Evolutionary conservation across 371 early-diverging fungal genomes (phyloP).

Genomic region (Rhizopus delemar): DNA sequence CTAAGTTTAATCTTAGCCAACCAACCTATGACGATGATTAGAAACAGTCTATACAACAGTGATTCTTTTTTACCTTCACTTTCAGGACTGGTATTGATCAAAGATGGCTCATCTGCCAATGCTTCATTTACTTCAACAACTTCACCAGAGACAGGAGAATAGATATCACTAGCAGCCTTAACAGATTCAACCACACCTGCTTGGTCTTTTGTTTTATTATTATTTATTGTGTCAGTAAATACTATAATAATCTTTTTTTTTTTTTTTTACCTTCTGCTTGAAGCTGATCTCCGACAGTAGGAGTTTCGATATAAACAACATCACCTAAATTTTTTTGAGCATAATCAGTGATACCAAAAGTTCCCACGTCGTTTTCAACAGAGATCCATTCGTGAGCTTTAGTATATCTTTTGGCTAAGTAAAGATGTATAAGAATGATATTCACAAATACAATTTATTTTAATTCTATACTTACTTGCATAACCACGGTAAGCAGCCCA

Average conservation of each 20-base stretch:
- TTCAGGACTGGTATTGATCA: slow-evolving; percentile 82
- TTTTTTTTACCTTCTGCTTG: slow-evolving; percentile 57
- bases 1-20: slow-evolving; percentile 87
- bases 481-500: slow-evolving; percentile 43
- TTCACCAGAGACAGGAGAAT: slow-evolving; percentile 85
- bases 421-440: neutral
- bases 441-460: neutral
- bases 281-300: slow-evolving; percentile 62
- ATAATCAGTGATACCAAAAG: slow-evolving; percentile 91
- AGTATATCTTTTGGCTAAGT: slow-evolving; percentile 74
- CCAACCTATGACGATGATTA: slow-evolving; percentile 69
- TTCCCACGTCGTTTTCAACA: slow-evolving; percentile 73
- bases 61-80: slow-evolving; percentile 60
- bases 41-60: slow-evolving; percentile 5
- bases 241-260: neutral
- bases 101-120: slow-evolving; percentile 66
- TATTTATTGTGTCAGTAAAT: neutral
- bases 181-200: slow-evolving; percentile 93
- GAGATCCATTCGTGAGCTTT: slow-evolving; percentile 93
- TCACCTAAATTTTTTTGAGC: slow-evolving; percentile 94
- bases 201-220: slow-evolving; percentile 41
- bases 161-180: slow-evolving; percentile 94
- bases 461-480: slow-evolving; percentile 42
- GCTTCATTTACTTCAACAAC: slow-evolving; percentile 76
- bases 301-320: slow-evolving; percentile 90